A percentile compares a stretch with the other conserved stretches of the same genome.
Conservation (phyloP, 1,284 basidiomycete species). For the Trametes hirsuta region DNA sequence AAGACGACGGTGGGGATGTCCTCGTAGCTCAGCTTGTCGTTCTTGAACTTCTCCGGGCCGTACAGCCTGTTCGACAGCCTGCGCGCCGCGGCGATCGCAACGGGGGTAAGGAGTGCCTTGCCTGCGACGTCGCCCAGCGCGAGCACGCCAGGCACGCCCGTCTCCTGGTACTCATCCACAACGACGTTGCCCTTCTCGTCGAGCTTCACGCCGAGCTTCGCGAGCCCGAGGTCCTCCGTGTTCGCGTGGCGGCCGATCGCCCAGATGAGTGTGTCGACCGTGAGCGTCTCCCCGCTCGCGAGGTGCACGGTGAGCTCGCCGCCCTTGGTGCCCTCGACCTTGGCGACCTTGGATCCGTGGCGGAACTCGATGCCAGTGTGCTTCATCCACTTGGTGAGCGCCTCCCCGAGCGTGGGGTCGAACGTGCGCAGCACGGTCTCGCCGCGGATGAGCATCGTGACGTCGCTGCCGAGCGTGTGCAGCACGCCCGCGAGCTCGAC, state of each 20-base stretch:
- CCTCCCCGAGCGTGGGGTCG: slow-evolving; percentile 87
- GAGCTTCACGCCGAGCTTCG: slow-evolving; percentile 77
- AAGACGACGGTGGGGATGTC: slow-evolving; percentile 96
- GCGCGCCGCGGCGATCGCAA: slow-evolving; percentile 96
- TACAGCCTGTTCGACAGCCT: slow-evolving; percentile 90
- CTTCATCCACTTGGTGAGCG: slow-evolving; percentile 93
- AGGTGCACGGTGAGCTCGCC: slow-evolving; percentile 71
- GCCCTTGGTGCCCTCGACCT: slow-evolving; percentile 76
- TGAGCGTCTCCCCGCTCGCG: slow-evolving; percentile 73
- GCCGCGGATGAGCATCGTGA: slow-evolving; percentile 89
- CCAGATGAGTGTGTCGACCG: slow-evolving; percentile 92
- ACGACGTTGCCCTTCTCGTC: slow-evolving; percentile 82
- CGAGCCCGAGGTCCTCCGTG: slow-evolving; percentile 80
- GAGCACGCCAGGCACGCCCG: slow-evolving; percentile 73
- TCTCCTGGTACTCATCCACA: slow-evolving; percentile 92
- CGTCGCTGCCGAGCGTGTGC: slow-evolving; percentile 86
- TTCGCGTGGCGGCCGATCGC: slow-evolving; percentile 90
- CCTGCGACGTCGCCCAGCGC: slow-evolving; percentile 94
- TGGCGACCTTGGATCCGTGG: slow-evolving; percentile 75
- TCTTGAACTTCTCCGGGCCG: slow-evolving; percentile 82
- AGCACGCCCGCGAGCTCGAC: slow-evolving; percentile 93
- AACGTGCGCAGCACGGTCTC: slow-evolving; percentile 93
- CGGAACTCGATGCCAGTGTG: slow-evolving; percentile 90
- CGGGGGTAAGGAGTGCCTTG: slow-evolving; percentile 94
- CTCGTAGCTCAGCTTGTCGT: slow-evolving; percentile 88